Conservation (phyloP, 2,329 filamentous ascomycete species). For the Didymella lethalis region DNA sequence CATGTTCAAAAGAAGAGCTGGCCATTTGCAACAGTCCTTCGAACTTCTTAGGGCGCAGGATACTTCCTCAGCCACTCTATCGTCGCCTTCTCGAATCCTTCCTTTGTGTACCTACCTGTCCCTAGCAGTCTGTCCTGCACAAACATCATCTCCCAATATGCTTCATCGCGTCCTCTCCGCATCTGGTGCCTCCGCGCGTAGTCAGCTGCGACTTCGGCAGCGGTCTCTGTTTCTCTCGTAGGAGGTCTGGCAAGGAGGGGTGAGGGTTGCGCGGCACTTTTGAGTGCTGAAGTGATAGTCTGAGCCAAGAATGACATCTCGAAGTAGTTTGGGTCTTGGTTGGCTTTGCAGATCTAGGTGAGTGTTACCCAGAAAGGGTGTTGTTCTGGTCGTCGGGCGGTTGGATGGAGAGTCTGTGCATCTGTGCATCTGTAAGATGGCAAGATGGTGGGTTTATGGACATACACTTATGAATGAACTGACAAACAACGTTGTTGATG, state of each 20-base stretch:
- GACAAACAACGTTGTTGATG: neutral
- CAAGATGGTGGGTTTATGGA: neutral
- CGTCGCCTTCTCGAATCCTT: neutral
- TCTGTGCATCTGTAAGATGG: neutral
- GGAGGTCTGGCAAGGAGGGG: neutral
- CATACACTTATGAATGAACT: neutral
- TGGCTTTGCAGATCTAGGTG: neutral
- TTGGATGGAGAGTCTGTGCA: neutral
- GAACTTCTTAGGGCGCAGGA: neutral
- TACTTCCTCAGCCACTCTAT: conserved; percentile 1
- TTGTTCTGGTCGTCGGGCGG: neutral
- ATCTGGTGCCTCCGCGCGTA: neutral
- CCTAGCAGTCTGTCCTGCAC: neutral
- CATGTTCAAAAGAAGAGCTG: too few relatives aligned
- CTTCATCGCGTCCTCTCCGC: neutral
- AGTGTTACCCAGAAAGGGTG: neutral
- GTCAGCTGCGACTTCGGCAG: conserved; percentile 1
- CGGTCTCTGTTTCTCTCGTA: neutral
- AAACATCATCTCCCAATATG: neutral
- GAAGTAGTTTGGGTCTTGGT: neutral
- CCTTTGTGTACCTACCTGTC: neutral
- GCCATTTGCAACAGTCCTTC: neutral
- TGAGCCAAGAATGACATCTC: neutral
- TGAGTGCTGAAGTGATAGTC: neutral
- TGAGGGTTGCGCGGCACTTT: neutral